Base-by-base conservation (phyloP, 2,329 filamentous ascomycete species). In the Ilyonectria mors-panacis region DNA sequence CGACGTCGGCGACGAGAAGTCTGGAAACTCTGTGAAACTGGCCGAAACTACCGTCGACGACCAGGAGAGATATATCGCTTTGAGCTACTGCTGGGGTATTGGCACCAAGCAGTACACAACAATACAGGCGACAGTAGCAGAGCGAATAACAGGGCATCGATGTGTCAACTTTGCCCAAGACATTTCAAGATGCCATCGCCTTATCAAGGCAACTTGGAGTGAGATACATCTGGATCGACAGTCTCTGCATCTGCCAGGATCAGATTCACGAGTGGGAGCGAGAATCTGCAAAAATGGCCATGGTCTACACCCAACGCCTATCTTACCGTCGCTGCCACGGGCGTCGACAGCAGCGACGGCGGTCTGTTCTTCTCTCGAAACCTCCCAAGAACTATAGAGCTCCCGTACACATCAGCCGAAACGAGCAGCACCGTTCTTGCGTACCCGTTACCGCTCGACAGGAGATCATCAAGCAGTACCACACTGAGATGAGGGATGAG, bases 81-180 rank as follows among this genome's bases (percentile, higher is more conserved):
- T 68, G 8, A 68, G 63, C 23, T 68, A 68, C 26, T 66, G 66
- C 12, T 68, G 66, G 66, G 66, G 63, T 6, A 17, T 17, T 2
- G 53, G 59, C 4, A 33, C 47, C 8, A 61, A 66, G 6, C 54
- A 45, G 6, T 61, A 63, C 17, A 35, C 35, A 13, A 68, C 66
- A 2, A 68, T 63, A 1, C 13, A 42, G 8, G 59, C 48, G 1
- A 59, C 55, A 6, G 7, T 68, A 9, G 39, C 15, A 1, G 59
- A 63, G 17, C 58, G 55, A 5, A 45, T n/a, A 30, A 19, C 7
- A 48, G 4, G 50, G 59, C n/a, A 63, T 68, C 30, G 55, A 68
- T 7, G 8, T 63, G 2, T 6, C 13, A n/a, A 12, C 35, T 1
- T 28, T 68, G 1, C 66, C 66, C 5, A 59, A 45, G 8, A 66